phyloP scores from a whole-genome alignment of 164 flowering plant species.

The Nymphaea colorata region DNA sequence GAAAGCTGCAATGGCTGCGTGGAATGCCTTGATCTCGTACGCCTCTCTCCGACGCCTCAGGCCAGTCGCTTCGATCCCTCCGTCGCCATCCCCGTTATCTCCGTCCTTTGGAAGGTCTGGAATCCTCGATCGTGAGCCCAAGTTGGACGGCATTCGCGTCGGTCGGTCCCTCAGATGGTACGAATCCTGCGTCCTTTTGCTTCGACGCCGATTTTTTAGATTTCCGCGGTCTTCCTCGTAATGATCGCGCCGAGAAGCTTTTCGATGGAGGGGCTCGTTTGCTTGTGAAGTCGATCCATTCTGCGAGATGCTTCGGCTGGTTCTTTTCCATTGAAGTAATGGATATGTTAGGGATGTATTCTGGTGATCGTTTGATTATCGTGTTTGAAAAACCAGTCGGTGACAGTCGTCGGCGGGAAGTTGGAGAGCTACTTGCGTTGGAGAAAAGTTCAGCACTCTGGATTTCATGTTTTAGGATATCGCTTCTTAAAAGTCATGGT shows the following conservation, averaged over 20 bases:
- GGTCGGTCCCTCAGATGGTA: neutral
- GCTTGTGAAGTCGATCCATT: neutral
- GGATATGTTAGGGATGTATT: neutral
- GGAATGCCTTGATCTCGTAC: neutral
- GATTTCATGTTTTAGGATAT: too few species aligned
- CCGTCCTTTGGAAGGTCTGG: neutral
- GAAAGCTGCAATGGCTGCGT: neutral
- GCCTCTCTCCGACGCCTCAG: neutral
- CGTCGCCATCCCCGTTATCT: neutral
- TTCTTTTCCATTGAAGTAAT: neutral
- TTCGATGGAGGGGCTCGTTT: too few species aligned
- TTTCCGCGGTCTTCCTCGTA: neutral
- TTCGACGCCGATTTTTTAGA: neutral
- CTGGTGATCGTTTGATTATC: neutral
- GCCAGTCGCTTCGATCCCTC: neutral
- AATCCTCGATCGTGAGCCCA: neutral
- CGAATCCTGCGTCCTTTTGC: neutral
- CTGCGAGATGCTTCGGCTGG: neutral
- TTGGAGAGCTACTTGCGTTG: too few species aligned
- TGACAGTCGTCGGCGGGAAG: too few species aligned
- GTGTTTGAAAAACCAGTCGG: neutral
- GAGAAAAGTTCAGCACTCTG: too few species aligned
- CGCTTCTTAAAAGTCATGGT: too few species aligned
- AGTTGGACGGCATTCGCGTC: neutral
- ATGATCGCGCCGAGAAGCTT: too few species aligned